Evolutionary conservation across 164 flowering plant genomes (phyloP).

Genomic region (Kingdonia uniflora): DNA sequence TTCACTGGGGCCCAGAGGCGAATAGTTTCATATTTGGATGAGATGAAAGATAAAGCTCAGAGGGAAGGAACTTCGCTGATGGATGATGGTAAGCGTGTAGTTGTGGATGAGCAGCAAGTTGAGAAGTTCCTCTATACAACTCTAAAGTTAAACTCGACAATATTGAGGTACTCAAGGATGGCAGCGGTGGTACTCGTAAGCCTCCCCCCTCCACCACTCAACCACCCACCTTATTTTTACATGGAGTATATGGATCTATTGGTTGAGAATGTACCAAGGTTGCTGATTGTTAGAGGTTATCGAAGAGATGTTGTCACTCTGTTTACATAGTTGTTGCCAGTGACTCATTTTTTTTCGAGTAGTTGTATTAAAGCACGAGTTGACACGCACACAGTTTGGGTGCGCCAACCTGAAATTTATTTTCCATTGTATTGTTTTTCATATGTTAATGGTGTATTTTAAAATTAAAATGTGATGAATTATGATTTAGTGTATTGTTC

Average conservation of each 20-base stretch:
- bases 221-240: slow-evolving; percentile 86
- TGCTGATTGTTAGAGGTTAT: slow-evolving; percentile 91
- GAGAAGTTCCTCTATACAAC: slow-evolving; percentile 91
- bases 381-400: no score
- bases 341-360: no score
- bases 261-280: slow-evolving; percentile 88
- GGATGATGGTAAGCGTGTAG: slow-evolving; percentile 75
- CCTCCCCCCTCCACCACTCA: slow-evolving; percentile 81
- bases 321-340: slow-evolving; percentile 52
- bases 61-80: slow-evolving; percentile 39
- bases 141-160: slow-evolving; percentile 82
- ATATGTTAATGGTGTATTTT: no score
- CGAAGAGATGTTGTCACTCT: slow-evolving; percentile 91
- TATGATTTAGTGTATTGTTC: no score
- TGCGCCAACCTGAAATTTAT: no score
- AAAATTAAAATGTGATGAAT: no score
- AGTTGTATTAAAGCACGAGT: no score
- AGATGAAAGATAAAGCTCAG: slow-evolving; percentile 52
- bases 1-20: slow-evolving; percentile 58
- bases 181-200: slow-evolving; percentile 97
- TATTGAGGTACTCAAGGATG: slow-evolving; percentile 87
- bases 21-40: slow-evolving; percentile 39
- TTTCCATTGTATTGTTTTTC: no score
- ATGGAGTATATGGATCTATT: slow-evolving; percentile 98
- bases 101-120: slow-evolving; percentile 79